Conservation (phyloP, 1,284 basidiomycete genomes). For the Wolfiporia cocos region DNA sequence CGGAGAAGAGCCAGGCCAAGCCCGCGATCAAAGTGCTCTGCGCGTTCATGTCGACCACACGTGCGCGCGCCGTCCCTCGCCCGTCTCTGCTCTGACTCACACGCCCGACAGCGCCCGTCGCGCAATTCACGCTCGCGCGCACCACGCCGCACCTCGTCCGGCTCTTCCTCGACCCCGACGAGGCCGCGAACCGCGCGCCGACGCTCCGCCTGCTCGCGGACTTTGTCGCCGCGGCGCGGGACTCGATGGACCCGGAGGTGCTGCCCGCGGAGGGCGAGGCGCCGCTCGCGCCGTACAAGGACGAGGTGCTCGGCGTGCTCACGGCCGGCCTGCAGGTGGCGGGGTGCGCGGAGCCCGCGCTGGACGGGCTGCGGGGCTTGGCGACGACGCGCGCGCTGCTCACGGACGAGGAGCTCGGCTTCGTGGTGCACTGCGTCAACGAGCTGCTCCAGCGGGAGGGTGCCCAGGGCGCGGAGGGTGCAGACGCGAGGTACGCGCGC, state of each 20-base stretch:
- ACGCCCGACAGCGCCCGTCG: conserved; percentile 53
- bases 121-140: conserved; percentile 60
- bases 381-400: conserved; percentile 62
- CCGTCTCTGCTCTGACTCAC: background rate
- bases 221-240: conserved; percentile 47
- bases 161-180: conserved; percentile 74
- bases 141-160: conserved; percentile 69
- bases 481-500: conserved; percentile 59
- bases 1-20: conserved; percentile 87
- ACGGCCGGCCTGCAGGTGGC: conserved; percentile 55
- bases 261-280: conserved; percentile 25
- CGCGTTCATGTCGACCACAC: conserved; percentile 67
- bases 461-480: conserved; percentile 52
- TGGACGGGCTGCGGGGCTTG: conserved; percentile 58
- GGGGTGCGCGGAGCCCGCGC: conserved; percentile 49
- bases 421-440: conserved; percentile 73
- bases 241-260: conserved; percentile 28
- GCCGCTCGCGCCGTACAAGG: conserved; percentile 65
- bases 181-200: conserved; percentile 69
- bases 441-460: conserved; percentile 58
- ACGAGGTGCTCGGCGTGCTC: conserved; percentile 66
- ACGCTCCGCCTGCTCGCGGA: conserved; percentile 60
- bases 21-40: conserved; percentile 80
- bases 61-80: conserved; percentile 40
- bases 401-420: conserved; percentile 69